Evolutionary conservation across 169 alveolate species (phyloP).

Genomic region (Toxoplasma gondii): DNA sequence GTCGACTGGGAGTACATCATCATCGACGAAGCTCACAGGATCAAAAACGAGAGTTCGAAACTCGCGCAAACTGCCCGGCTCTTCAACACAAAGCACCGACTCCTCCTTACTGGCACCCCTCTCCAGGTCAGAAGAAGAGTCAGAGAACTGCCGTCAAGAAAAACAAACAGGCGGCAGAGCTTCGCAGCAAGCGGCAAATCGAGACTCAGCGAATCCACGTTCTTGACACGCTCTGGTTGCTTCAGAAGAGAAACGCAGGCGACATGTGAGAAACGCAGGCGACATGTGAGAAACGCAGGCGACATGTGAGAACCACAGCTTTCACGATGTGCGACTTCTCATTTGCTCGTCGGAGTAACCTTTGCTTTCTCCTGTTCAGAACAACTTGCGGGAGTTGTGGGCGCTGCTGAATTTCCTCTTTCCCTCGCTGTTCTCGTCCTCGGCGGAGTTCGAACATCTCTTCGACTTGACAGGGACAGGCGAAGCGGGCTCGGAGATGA

Average conservation of each 20-base stretch:
- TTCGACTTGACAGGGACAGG: constrained; percentile 81
- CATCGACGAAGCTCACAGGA: constrained; percentile 99
- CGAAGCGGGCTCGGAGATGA: constrained; percentile 52
- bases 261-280: not conserved
- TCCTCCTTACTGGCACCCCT: constrained; percentile 95
- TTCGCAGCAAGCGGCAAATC: no score
- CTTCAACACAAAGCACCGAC: constrained; percentile 90
- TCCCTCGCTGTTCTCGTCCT: constrained; percentile 96
- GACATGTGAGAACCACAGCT: not conserved
- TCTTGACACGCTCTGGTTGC: not conserved
- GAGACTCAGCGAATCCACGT: not conserved
- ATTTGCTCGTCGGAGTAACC: not conserved
- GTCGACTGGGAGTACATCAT: constrained; percentile 96
- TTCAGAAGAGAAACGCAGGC: not conserved
- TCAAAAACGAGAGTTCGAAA: constrained; percentile 96
- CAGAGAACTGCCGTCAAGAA: no score
- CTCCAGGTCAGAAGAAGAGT: constrained; percentile 32
- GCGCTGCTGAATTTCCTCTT: constrained; percentile 97
- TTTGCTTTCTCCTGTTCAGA: constrained; percentile 79
- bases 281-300: not conserved
- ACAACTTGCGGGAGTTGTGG: constrained; percentile 98
- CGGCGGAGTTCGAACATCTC: constrained; percentile 95
- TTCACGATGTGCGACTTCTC: no score
- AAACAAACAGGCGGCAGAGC: no score
- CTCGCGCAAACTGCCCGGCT: constrained; percentile 89